These are phyloP conservation scores for Fusarium multiceps DNA, from an alignment of 2,329 filamentous ascomycete species.

Conservation along the genomic window DNA sequence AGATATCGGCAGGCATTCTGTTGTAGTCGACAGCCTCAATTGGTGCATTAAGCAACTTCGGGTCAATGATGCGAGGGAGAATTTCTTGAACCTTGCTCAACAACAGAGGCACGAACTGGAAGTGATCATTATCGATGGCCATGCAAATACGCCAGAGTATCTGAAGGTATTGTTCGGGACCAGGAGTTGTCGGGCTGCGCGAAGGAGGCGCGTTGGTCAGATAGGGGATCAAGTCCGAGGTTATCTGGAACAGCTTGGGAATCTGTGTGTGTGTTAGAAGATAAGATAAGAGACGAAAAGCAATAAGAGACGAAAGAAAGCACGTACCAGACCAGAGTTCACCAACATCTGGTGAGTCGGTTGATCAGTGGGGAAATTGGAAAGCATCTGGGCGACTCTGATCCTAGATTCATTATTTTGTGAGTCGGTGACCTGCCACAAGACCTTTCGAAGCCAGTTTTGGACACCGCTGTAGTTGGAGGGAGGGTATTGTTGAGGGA, in stretches of 20 bases:
- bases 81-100: conserved; percentile 80
- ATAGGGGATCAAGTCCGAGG: conserved; percentile 78
- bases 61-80: conserved; percentile 70
- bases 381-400: conserved; percentile 71
- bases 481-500: conserved; percentile 55
- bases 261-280: conserved; percentile 61
- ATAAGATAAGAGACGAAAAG: background rate
- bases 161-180: conserved; percentile 78
- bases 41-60: conserved; percentile 69
- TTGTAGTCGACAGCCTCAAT: conserved; percentile 56
- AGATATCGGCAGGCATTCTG: conserved; percentile 66
- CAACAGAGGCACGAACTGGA: conserved; percentile 81
- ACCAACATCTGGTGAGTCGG: conserved; percentile 69
- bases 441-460: conserved; percentile 72
- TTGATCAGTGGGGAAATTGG: conserved; percentile 68
- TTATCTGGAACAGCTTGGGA: conserved; percentile 83
- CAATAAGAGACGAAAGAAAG: background rate
- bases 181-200: conserved; percentile 67
- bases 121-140: conserved; percentile 78
- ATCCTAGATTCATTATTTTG: no score
- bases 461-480: conserved; percentile 68
- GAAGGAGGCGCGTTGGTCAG: conserved; percentile 73
- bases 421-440: conserved; percentile 67
- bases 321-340: conserved; percentile 76
- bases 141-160: conserved; percentile 73